These are phyloP conservation scores for Macrolepiota fuliginosa DNA, from an alignment of 768 basidiomycete species.

Conservation along the genomic window DNA sequence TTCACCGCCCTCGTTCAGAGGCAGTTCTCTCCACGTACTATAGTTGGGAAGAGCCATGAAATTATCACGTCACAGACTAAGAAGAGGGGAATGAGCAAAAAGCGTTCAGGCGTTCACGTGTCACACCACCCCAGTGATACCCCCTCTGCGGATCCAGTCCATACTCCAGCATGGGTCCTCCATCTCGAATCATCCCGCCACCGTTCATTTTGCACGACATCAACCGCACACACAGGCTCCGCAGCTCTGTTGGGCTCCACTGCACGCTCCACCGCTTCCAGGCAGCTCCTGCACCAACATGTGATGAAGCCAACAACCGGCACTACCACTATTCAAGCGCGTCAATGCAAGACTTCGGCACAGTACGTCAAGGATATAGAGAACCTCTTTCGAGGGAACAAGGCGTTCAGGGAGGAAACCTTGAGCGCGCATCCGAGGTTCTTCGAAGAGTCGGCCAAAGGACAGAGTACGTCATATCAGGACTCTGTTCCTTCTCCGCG, in stretches of 20 bases:
- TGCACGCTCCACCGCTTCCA: not conserved
- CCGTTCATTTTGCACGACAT: not conserved
- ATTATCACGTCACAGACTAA: not conserved
- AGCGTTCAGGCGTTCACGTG: not conserved
- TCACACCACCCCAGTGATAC: too few relatives aligned
- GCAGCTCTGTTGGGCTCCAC: not conserved
- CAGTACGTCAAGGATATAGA: slow-evolving; percentile 18
- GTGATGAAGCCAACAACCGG: not conserved
- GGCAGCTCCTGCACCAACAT: not conserved
- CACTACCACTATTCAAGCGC: not conserved
- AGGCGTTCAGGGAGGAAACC: not conserved
- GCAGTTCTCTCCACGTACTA: not conserved
- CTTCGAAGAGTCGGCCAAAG: slow-evolving; percentile 17
- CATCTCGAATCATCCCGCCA: slow-evolving; percentile 5
- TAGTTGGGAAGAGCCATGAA: not conserved
- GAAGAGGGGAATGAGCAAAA: not conserved
- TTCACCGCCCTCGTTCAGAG: slow-evolving; percentile 9
- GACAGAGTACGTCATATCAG: slow-evolving; percentile 12
- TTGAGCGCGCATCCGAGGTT: slow-evolving; percentile 12
- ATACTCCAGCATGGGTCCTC: not conserved
- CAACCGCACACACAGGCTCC: not conserved
- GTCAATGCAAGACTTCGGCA: slow-evolving; percentile 13
- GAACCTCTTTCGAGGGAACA: slow-evolving; percentile 15
- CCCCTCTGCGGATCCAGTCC: not conserved
- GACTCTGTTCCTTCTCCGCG: not conserved